Evolutionary conservation across 164 flowering plant species (phyloP).

Genomic region (Vitis riparia): DNA sequence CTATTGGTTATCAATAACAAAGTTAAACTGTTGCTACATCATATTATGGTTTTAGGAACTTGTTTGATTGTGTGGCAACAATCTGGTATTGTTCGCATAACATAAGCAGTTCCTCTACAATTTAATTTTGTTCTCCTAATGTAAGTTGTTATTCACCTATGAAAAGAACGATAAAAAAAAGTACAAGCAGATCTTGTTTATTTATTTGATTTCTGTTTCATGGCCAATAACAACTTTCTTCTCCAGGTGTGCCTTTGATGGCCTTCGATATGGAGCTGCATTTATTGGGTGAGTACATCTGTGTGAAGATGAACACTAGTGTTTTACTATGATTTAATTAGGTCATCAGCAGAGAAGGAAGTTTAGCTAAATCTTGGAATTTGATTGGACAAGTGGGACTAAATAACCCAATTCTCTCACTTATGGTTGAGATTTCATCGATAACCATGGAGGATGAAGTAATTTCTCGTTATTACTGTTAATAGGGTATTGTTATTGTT

Average conservation of each 20-base stretch:
- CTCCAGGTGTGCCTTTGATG: slow-evolving; percentile 96
- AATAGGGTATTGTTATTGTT: too few species aligned
- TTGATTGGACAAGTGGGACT: too few species aligned
- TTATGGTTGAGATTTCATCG: too few species aligned
- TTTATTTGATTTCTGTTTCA: neutral
- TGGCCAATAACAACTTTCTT: slow-evolving; percentile 6
- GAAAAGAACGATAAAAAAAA: too few species aligned
- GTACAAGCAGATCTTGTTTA: too few species aligned
- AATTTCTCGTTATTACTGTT: too few species aligned
- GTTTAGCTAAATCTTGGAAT: too few species aligned
- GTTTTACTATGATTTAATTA: too few species aligned
- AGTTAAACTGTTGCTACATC: neutral
- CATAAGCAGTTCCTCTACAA: neutral
- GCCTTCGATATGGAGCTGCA: slow-evolving; percentile 95
- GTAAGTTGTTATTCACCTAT: too few species aligned
- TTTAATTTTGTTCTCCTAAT: neutral
- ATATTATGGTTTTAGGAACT: neutral
- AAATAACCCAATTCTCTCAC: too few species aligned
- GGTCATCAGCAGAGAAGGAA: too few species aligned
- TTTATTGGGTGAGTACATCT: slow-evolving; percentile 78
- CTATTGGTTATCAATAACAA: neutral
- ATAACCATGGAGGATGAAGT: too few species aligned
- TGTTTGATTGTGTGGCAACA: neutral
- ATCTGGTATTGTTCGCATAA: neutral
- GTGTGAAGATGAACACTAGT: neutral